These are phyloP conservation scores for Friedmanniomyces simplex DNA, from an alignment of 495 filamentous ascomycete genomes.

Conservation along the genomic window DNA sequence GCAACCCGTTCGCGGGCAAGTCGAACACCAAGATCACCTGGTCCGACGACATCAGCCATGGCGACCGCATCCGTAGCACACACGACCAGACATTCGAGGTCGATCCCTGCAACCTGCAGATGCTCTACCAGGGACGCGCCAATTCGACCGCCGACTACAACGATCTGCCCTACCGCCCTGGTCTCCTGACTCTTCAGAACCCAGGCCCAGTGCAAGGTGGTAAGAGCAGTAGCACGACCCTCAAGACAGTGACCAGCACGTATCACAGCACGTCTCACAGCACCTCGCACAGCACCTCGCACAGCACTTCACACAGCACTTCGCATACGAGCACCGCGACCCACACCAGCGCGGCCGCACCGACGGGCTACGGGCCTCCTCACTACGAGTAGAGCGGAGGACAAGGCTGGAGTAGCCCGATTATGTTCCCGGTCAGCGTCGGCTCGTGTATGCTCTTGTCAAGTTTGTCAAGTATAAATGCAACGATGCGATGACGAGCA, in stretches of 20 bases:
- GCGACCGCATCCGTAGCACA: conserved; percentile 46
- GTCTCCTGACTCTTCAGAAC: not conserved
- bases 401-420: too few species aligned
- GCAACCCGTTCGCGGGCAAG: conserved; percentile 48
- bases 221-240: not conserved
- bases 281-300: not conserved
- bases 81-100: conserved; percentile 45
- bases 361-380: too few species aligned
- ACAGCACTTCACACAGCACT: not conserved
- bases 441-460: too few species aligned
- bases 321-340: not conserved
- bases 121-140: conserved; percentile 9
- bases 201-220: not conserved
- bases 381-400: too few species aligned
- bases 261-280: not conserved
- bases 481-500: too few species aligned
- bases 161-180: not conserved
- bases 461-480: too few species aligned
- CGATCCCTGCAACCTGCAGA: conserved; percentile 17
- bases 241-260: not conserved
- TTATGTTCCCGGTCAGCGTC: too few species aligned
- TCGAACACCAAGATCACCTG: conserved; percentile 51
- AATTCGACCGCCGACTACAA: not conserved
- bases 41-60: conserved; percentile 55
- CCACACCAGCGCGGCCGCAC: too few species aligned